Conservation (phyloP, 2,329 filamentous ascomycete species). For the Aquanectria penicillioides region DNA sequence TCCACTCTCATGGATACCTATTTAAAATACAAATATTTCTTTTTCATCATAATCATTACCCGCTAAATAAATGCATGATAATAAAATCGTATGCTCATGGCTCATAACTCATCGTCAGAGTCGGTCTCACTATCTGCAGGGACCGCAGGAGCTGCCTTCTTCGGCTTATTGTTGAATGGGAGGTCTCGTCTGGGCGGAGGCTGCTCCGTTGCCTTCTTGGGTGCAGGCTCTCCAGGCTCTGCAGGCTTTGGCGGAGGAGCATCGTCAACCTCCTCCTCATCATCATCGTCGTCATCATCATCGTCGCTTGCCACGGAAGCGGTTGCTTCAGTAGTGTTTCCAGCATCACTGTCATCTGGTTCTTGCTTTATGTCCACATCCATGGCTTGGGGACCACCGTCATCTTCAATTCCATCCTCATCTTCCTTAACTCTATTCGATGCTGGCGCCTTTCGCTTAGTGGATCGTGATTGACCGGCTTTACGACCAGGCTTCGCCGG, state of each 20-base stretch:
- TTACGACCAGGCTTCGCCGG: constrained; percentile 41
- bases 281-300: constrained; percentile 50
- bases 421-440: constrained; percentile 53
- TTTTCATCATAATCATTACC: not conserved
- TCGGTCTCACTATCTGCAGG: constrained; percentile 58
- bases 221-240: constrained; percentile 15
- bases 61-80: constrained; percentile 1
- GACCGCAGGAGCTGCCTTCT: constrained; percentile 32
- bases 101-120: constrained; percentile 67
- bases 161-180: constrained; percentile 55
- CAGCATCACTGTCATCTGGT: constrained; percentile 53
- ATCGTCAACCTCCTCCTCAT: constrained; percentile 29
- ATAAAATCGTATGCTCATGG: constrained; percentile 48
- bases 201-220: constrained; percentile 34
- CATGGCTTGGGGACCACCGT: constrained; percentile 56
- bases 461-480: constrained; percentile 50
- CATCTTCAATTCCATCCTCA: constrained; percentile 56
- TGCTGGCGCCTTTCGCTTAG: constrained; percentile 61
- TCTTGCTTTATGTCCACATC: constrained; percentile 55
- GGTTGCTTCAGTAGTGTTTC: constrained; percentile 52
- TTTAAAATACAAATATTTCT: not conserved
- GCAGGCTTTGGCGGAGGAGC: constrained; percentile 13
- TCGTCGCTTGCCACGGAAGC: constrained; percentile 56
- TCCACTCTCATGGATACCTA: not conserved
- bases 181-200: constrained; percentile 54